Percentiles rank a stretch among this genome's conserved stretches.
phyloP scores from a whole-genome alignment of 805 yeast species.

The Barnettozyma vustinii region DNA sequence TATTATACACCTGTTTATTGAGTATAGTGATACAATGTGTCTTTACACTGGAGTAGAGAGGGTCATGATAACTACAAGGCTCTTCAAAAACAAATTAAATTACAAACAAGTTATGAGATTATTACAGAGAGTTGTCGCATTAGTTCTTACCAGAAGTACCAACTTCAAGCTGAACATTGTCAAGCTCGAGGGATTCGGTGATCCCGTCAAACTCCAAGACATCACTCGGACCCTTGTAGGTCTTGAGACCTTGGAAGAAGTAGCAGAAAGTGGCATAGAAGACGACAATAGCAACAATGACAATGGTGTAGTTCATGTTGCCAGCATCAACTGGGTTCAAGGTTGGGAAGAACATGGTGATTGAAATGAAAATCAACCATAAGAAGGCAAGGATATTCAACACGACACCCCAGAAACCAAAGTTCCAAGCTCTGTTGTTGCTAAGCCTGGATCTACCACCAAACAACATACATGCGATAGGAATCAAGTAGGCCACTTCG shows the following conservation, averaged over 20 bases:
- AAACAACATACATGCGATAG: conserved; percentile 24
- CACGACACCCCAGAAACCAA: conserved; percentile 20
- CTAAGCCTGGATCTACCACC: conserved; percentile 23
- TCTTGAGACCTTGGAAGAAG: conserved; percentile 23
- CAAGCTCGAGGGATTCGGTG: conserved; percentile 9
- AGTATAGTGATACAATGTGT: neutral
- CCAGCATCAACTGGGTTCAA: conserved; percentile 20
- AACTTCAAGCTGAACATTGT: conserved; percentile 6
- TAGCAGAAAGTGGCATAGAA: conserved; percentile 22
- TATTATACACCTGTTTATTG: conserved; percentile 4
- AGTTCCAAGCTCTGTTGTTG: conserved; percentile 22
- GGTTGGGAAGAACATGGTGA: conserved; percentile 25
- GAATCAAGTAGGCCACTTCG: conserved; percentile 28
- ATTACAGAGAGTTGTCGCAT: neutral
- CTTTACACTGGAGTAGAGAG: too few species aligned
- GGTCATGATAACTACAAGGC: too few species aligned
- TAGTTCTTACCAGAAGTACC: conserved; percentile 1
- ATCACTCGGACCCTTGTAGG: conserved; percentile 24
- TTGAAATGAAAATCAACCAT: conserved; percentile 22
- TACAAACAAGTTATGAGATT: neutral
- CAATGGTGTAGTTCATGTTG: conserved; percentile 27
- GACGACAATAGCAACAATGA: conserved; percentile 21
- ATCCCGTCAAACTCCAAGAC: conserved; percentile 9
- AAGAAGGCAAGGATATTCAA: conserved; percentile 16
- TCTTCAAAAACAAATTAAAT: neutral